A percentile compares a stretch with the other conserved stretches of the same genome.
phyloP scores from a whole-genome alignment of 345 rosid genomes.

The Ricinus communis region DNA sequence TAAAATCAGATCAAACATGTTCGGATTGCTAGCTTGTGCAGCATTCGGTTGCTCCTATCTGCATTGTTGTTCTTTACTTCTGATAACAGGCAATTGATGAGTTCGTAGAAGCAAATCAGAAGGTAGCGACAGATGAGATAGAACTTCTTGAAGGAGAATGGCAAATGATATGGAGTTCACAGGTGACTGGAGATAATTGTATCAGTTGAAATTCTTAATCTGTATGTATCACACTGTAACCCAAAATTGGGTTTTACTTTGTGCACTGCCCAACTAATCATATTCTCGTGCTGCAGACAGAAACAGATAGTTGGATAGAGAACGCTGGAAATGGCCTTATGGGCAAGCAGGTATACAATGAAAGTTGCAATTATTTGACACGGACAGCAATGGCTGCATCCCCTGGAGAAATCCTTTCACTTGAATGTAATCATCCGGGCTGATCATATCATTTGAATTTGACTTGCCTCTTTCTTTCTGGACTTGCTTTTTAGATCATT shows the following conservation, averaged over 20 bases:
- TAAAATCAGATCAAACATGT: slow-evolving; percentile 16
- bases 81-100: slow-evolving; percentile 65
- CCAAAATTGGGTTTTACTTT: too few species aligned
- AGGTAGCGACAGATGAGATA: slow-evolving; percentile 36
- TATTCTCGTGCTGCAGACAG: slow-evolving; percentile 42
- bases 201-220: too few species aligned
- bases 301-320: slow-evolving; percentile 94
- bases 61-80: neutral
- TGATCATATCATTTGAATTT: slow-evolving; percentile 3
- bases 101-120: slow-evolving; percentile 44
- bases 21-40: too few species aligned
- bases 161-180: slow-evolving; percentile 99
- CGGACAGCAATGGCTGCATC: too few species aligned
- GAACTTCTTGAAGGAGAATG: slow-evolving; percentile 79
- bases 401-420: too few species aligned
- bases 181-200: slow-evolving; percentile 48
- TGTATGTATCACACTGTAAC: too few species aligned
- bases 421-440: too few species aligned
- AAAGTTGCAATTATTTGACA: neutral
- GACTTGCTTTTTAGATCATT: slow-evolving; percentile 46
- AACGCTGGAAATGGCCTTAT: slow-evolving; percentile 93
- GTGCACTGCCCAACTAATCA: too few species aligned
- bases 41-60: neutral
- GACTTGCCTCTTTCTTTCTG: neutral
- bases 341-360: slow-evolving; percentile 70